These are phyloP conservation scores for Lipomyces orientalis DNA, from an alignment of 805 yeast genomes.

Conservation along the genomic window DNA sequence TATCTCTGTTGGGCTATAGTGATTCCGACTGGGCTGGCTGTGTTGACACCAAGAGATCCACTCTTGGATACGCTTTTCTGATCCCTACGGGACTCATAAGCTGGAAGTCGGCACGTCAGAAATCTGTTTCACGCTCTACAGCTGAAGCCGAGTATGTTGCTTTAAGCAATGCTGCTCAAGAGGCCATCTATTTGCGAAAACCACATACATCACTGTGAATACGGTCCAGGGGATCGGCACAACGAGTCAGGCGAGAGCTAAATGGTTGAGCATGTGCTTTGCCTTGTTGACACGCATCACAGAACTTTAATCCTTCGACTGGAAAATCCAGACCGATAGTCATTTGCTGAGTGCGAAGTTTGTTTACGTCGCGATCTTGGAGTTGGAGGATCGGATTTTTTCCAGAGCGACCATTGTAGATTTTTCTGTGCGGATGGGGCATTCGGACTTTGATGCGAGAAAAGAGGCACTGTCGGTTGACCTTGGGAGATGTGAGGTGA, in stretches of 20 bases:
- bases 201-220: not conserved
- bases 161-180: not conserved
- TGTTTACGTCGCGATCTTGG: not conserved
- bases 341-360: not conserved
- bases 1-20: too few relatives aligned
- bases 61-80: not conserved
- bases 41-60: not conserved
- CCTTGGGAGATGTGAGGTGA: constrained; percentile 1
- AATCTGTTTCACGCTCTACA: not conserved
- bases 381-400: not conserved
- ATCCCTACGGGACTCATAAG: not conserved
- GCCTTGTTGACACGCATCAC: not conserved
- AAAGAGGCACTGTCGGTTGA: not conserved
- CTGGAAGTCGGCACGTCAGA: not conserved
- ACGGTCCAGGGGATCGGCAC: not conserved
- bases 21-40: too few relatives aligned
- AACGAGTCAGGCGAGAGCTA: not conserved
- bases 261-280: not conserved
- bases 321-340: not conserved
- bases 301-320: not conserved
- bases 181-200: not conserved
- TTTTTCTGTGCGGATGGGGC: not conserved
- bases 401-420: not conserved
- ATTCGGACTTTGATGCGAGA: too few relatives aligned
- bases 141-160: not conserved